phyloP scores from a whole-genome alignment of 805 yeast species.

The Ogataea angusta region DNA sequence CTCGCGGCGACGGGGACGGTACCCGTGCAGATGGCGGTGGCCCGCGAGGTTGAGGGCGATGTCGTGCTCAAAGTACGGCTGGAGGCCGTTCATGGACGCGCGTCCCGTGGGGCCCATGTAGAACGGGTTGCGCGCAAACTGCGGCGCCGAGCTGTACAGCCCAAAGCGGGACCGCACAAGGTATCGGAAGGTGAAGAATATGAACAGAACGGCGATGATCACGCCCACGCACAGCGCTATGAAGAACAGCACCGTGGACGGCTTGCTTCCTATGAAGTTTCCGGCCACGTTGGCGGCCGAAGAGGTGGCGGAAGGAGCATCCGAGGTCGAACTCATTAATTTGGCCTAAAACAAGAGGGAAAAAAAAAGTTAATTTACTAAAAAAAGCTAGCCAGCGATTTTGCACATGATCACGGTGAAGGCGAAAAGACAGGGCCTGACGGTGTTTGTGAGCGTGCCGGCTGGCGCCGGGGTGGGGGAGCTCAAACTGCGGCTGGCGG shows the following conservation, averaged over 20 bases:
- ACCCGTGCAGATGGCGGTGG: constrained; percentile 7
- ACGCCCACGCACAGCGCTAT: constrained; percentile 63
- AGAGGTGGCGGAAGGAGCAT: constrained; percentile 3
- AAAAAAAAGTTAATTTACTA: constrained; percentile 1
- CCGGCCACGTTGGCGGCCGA: constrained; percentile 5
- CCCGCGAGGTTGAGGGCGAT: constrained; percentile 8
- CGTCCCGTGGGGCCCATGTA: constrained; percentile 25
- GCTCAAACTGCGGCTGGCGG: constrained; percentile 32
- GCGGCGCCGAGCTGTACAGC: constrained; percentile 40
- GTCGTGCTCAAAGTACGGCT: constrained; percentile 25
- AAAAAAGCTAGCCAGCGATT: not conserved
- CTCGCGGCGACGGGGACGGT: constrained; percentile 24
- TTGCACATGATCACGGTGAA: constrained; percentile 27
- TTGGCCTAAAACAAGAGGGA: not conserved
- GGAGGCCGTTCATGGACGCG: constrained; percentile 26
- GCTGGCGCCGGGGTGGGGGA: constrained; percentile 23
- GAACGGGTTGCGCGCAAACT: constrained; percentile 23
- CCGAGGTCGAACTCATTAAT: constrained; percentile 6
- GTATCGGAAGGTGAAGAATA: constrained; percentile 60
- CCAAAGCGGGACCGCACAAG: constrained; percentile 57
- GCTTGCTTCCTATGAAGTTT: constrained; percentile 40
- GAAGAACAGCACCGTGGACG: constrained; percentile 62
- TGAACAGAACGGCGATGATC: constrained; percentile 50
- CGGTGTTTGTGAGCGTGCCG: constrained; percentile 31
- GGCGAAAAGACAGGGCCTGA: constrained; percentile 34